These are phyloP conservation scores for Immersiporthe knoxdaviesiana DNA, from an alignment of 2,329 filamentous ascomycete genomes.

Conservation along the genomic window DNA sequence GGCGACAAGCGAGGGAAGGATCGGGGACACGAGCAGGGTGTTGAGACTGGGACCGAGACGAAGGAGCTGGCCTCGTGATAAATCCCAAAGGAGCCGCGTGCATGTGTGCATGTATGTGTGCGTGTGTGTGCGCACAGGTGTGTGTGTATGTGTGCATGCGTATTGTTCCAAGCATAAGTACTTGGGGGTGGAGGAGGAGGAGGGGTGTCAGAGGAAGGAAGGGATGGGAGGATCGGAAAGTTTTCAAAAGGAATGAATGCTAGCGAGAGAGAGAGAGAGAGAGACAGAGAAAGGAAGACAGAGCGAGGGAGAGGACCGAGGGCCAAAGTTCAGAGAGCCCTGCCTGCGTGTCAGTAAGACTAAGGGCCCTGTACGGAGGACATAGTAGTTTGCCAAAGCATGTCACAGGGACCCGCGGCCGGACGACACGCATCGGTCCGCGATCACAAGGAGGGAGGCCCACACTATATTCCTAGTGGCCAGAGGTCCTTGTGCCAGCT, in stretches of 20 bases:
- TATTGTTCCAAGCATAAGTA: constrained; percentile 2
- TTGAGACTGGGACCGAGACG: constrained; percentile 7
- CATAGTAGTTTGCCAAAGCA: neutral
- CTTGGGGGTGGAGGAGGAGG: too few relatives aligned
- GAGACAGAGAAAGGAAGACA: too few relatives aligned
- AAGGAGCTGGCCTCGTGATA: constrained; percentile 12
- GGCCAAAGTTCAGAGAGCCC: neutral
- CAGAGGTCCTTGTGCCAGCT: neutral
- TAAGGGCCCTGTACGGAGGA: constrained; percentile 6
- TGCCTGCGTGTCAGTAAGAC: neutral
- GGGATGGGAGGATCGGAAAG: neutral
- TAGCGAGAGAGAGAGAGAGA: too few relatives aligned
- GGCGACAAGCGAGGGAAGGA: constrained; percentile 9
- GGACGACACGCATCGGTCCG: constrained; percentile 14
- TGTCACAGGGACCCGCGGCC: constrained; percentile 9
- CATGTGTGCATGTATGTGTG: neutral
- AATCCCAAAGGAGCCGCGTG: constrained; percentile 7
- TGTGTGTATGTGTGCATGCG: neutral
- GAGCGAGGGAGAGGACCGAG: neutral
- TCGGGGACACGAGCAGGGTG: neutral
- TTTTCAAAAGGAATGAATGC: neutral
- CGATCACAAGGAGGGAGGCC: constrained; percentile 12
- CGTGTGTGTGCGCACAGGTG: too few relatives aligned
- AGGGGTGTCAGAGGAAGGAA: neutral
- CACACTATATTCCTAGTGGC: constrained; percentile 6